Base-by-base conservation (phyloP, 257 asterid genomes). In the Nicotiana attenuata region DNA sequence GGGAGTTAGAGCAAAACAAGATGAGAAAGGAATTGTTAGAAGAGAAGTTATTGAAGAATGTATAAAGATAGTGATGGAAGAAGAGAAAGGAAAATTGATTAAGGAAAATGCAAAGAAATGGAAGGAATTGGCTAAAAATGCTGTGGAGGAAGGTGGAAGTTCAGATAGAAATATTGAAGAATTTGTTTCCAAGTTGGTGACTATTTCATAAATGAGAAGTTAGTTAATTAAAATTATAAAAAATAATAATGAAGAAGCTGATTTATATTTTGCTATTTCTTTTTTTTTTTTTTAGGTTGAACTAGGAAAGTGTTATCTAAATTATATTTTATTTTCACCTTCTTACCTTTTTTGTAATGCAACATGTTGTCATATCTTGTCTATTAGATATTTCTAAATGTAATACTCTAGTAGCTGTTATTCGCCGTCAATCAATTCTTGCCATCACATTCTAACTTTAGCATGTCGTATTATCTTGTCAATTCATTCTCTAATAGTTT, bases 91-190 rank as follows among this genome's bases (percentile, higher is more conserved):
- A 19, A 13, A 29, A 4, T 84, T 81, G 81, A 84, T 88, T 1
- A 66, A 83, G 65, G 29, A 60, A 78, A 89, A 85, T 19, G 88
- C 87, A 1, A 33, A 0, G 5, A 85, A 77, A 80, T 88, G 91
- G 92, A 83, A 53, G 4, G 60, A 85, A 3, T 22, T 80, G 75
- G 89, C 92, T 0, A 33, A 50, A 3, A 81, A 87, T 16, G 91
- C 88, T 3, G 76, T 87, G 1, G 73, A 78, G 65, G 85, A 82
- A 82, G 89, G 89, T 9, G 92, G 92, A 10, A 89, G 87, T 67
- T 87, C 92, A 0, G 87, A 90, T 14, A 75, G 41, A 19, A 89
- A 85, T 17, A 79, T 89, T 55, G 7, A 84, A 10, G 88, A 78
- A 29, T 81, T 90, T 38, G 88, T 83, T 50, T n/a, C 19, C 28